Base-by-base conservation (phyloP, 495 filamentous ascomycete species). In the Tuber brumale region DNA sequence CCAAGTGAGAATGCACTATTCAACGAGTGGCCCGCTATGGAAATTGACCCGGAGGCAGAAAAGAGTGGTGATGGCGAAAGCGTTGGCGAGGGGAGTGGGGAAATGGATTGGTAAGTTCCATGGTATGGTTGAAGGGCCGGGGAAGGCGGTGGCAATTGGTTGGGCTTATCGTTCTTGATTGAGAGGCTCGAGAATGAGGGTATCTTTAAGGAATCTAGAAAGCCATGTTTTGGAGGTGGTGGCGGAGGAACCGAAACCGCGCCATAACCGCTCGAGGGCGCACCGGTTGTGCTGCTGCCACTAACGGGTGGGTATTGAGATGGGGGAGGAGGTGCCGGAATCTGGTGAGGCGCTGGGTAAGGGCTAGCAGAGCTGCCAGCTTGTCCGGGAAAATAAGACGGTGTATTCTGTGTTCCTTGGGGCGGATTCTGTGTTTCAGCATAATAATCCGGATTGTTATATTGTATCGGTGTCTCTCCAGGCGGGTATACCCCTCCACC, bases 21-120 rank as follows among this genome's bases (percentile, higher is more conserved):
- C 23, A 74, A 57, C 14, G 78, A 76, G 70, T 77, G 74, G 1
- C 71, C 70, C 10, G 74, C 75, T 21, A 37, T 27, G 23, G 79
- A 72, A 41, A 76, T 69, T 0, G 81, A 79, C 42, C 74, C 71
- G 16, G 80, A 77, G 35, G 76, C 74, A 43, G 79, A 76, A 42
- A 81, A 81, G 42, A 78, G 82, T 7, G 81, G 75, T 23, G 80
- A 79, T 27, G 79, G 80, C 3, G 79, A 76, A 44, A 79, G 76
- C 14, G 77, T 61, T 14, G 74, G 76, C 10, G 82, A 80, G 10
- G 84, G 83, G 75, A 86, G 83, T 2, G 95, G 95, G 2, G 94
- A 97, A 79, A 97, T 93, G 72, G 92, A 92, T 84, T 99, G 95
- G 82, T 96, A 99, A 1, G 94, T 97, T 10, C 95, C 95, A 75